Percentiles rank a stretch among this genome's conserved stretches.
Evolutionary conservation across 306 rosid species (phyloP).

Genomic region (Cucurbita maxima): DNA sequence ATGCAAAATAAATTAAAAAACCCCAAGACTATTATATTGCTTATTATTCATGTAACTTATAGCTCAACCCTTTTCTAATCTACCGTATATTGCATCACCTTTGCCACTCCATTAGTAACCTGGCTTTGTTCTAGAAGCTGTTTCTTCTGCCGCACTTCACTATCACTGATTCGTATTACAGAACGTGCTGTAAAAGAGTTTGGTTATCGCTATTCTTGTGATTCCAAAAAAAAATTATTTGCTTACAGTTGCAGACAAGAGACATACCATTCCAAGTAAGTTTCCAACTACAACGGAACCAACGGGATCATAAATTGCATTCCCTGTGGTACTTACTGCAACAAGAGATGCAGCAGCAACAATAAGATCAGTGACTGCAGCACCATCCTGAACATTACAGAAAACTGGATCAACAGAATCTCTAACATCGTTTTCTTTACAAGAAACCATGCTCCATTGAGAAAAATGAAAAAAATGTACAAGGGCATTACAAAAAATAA

Average conservation of each 20-base stretch:
- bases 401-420: neutral
- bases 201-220: neutral
- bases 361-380: conserved; percentile 82
- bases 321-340: conserved; percentile 72
- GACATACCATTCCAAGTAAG: conserved; percentile 88
- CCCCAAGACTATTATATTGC: neutral
- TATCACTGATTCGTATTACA: neutral
- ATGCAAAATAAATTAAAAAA: conserved; percentile 28
- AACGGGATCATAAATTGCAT: conserved; percentile 86
- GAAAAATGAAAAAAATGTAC: neutral
- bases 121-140: neutral
- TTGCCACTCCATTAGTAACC: neutral
- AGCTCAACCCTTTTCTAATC: neutral
- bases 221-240: neutral
- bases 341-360: conserved; percentile 91
- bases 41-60: neutral
- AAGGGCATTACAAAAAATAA: neutral
- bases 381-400: conserved; percentile 78
- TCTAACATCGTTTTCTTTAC: neutral
- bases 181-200: neutral
- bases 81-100: neutral
- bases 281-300: conserved; percentile 91
- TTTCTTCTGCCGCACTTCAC: neutral
- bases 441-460: neutral
- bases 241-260: neutral